phyloP scores from a whole-genome alignment of 805 yeast genomes.

The Grigorovia yakushimaensis region DNA sequence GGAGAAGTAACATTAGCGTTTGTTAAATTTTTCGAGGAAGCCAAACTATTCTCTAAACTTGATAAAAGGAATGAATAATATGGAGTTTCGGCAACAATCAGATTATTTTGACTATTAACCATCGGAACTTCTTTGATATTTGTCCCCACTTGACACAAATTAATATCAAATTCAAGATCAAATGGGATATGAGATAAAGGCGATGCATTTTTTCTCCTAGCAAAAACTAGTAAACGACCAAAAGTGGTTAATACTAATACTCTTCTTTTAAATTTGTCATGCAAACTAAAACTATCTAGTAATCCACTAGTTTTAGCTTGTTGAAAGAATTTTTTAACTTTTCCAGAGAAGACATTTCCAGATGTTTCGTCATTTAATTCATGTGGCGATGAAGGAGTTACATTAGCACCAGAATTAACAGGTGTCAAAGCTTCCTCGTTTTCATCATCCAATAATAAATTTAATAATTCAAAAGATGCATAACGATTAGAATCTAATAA shows the following conservation, averaged over 20 bases:
- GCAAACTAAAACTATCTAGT: slow-evolving; percentile 2
- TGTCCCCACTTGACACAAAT: slow-evolving; percentile 41
- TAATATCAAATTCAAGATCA: slow-evolving; percentile 45
- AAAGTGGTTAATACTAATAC: slow-evolving; percentile 49
- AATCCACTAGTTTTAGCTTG: slow-evolving; percentile 18
- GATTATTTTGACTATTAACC: slow-evolving; percentile 28
- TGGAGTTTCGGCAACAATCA: slow-evolving; percentile 50
- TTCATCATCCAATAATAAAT: slow-evolving; percentile 5
- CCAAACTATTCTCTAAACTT: slow-evolving; percentile 27
- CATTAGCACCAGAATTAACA: slow-evolving; percentile 1
- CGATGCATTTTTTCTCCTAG: slow-evolving; percentile 30
- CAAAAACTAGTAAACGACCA: slow-evolving; percentile 53
- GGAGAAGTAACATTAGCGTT: slow-evolving; percentile 13
- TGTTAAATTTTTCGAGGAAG: slow-evolving; percentile 42
- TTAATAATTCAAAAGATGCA: slow-evolving; percentile 4
- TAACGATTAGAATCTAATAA: slow-evolving; percentile 14
- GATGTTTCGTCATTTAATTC: neutral
- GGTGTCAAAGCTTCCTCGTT: neutral
- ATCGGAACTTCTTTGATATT: slow-evolving; percentile 51
- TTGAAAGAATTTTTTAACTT: slow-evolving; percentile 23
- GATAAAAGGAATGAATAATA: slow-evolving; percentile 38
- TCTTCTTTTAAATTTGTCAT: slow-evolving; percentile 32
- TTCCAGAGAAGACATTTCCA: slow-evolving; percentile 13
- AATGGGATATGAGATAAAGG: slow-evolving; percentile 27
- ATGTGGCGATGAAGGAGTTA: neutral